phyloP scores from a whole-genome alignment of 768 basidiomycete species.

The Lepiota brunneoincarnata region DNA sequence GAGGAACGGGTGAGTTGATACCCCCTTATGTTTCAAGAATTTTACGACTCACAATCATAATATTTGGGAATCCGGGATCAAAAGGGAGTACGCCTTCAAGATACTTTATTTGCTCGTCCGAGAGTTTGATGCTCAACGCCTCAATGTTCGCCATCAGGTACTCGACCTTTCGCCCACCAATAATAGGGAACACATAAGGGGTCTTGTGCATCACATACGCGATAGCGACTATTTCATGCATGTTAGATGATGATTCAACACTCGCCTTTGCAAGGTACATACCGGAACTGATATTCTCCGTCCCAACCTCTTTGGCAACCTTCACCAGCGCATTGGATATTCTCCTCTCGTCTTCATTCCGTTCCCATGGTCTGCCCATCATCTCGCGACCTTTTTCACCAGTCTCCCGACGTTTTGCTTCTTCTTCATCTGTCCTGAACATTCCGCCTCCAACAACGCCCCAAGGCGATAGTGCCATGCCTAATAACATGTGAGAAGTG shows the following conservation, averaged over 20 bases:
- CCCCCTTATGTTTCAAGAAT: not conserved
- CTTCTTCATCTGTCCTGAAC: conserved; percentile 53
- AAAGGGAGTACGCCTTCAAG: conserved; percentile 46
- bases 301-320: conserved; percentile 48
- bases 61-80: conserved; percentile 42
- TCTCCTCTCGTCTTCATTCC: conserved; percentile 40
- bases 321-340: conserved; percentile 45
- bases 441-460: conserved; percentile 37
- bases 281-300: conserved; percentile 46
- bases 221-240: conserved; percentile 37
- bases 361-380: conserved; percentile 36
- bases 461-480: conserved; percentile 33
- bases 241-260: not conserved
- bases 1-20: not conserved
- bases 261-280: conserved; percentile 9
- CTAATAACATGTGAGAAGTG: conserved; percentile 22
- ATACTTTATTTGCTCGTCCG: conserved; percentile 40
- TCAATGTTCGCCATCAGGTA: conserved; percentile 49
- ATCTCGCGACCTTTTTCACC: conserved; percentile 39
- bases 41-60: conserved; percentile 27
- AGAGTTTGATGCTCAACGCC: conserved; percentile 45
- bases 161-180: conserved; percentile 52
- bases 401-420: conserved; percentile 21
- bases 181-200: conserved; percentile 49
- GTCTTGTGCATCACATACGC: conserved; percentile 55